Evolutionary conservation across 164 flowering plant genomes (phyloP), one percentile per base, ranked within the genome.

Genomic region (Echeveria elegans): DNA sequence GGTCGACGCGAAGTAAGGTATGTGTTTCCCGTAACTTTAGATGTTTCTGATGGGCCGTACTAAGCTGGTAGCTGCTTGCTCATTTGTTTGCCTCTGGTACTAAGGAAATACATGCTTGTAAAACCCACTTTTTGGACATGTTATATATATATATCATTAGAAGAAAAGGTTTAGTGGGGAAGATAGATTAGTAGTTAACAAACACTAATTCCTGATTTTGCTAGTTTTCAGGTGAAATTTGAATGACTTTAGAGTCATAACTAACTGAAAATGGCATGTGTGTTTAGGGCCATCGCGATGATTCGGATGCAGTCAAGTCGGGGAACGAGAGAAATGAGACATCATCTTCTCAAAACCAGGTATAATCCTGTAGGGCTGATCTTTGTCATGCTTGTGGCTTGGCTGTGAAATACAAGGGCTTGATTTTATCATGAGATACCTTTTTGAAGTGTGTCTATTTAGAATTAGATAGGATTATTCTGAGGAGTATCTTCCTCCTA

Each of bases 1-100:
- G 66, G 65, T 69, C 82, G 37, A 63, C 69, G 24, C 71, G 70
- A 72, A 83, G 68, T 73, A 78, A 80, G 83, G 87, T 83, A 70
- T 36, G 37, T 26, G 29, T 14, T 41, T 40, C 56, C 37, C n/a
- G n/a, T n/a, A n/a, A n/a, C n/a, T n/a, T n/a, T n/a, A n/a, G n/a
- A n/a, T n/a, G n/a, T n/a, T n/a, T n/a, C n/a, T n/a, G n/a, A n/a
- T n/a, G n/a, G n/a, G n/a, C n/a, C n/a, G n/a, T n/a, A n/a, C n/a
- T n/a, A n/a, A n/a, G n/a, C n/a, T n/a, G n/a, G n/a, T n/a, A n/a
- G n/a, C n/a, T n/a, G n/a, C n/a, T n/a, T n/a, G n/a, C n/a, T n/a
- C n/a, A n/a, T n/a, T n/a, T n/a, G n/a, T n/a, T n/a, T n/a, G n/a
- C n/a, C n/a, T n/a, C n/a, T n/a, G n/a, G n/a, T n/a, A n/a, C n/a